Evolutionary conservation across 352 stramenopile genomes (phyloP).

Genomic region (Globisporangium spiculum): DNA sequence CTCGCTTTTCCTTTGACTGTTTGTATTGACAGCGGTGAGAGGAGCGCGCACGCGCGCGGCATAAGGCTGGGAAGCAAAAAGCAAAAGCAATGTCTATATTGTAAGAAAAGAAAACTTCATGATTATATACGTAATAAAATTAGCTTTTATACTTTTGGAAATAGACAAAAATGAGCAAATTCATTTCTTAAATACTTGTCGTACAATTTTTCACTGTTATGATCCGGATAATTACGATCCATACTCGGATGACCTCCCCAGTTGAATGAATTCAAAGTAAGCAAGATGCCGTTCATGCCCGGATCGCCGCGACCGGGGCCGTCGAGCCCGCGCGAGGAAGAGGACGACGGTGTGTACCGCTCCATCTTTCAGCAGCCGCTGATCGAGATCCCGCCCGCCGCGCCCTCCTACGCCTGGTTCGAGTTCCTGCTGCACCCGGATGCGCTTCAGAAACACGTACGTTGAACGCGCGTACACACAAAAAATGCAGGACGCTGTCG

Average conservation of each 20-base stretch:
- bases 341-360: conserved; percentile 76
- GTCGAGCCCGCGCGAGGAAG: conserved; percentile 21
- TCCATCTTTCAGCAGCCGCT: conserved; percentile 83
- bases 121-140: too few species aligned
- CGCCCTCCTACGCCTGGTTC: conserved; percentile 79
- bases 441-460: conserved; percentile 70
- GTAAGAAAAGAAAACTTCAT: too few species aligned
- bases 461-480: conserved; percentile 9
- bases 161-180: too few species aligned
- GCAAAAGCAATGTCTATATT: too few species aligned
- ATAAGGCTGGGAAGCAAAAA: too few species aligned
- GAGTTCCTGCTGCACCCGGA: conserved; percentile 83
- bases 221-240: neutral
- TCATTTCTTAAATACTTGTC: too few species aligned
- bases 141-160: too few species aligned
- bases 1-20: conserved; percentile 9
- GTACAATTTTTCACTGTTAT: too few species aligned
- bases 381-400: conserved; percentile 61
- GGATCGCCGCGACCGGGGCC: conserved; percentile 51
- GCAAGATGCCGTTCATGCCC: conserved; percentile 55
- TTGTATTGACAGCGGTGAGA: conserved; percentile 3
- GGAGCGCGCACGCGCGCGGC: neutral
- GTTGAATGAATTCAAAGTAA: neutral
- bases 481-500: neutral
- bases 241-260: neutral